Percentiles rank a stretch among this genome's conserved stretches.
Evolutionary conservation across 2,329 filamentous ascomycete genomes (phyloP).

Genomic region (Phialocephala subalpina): DNA sequence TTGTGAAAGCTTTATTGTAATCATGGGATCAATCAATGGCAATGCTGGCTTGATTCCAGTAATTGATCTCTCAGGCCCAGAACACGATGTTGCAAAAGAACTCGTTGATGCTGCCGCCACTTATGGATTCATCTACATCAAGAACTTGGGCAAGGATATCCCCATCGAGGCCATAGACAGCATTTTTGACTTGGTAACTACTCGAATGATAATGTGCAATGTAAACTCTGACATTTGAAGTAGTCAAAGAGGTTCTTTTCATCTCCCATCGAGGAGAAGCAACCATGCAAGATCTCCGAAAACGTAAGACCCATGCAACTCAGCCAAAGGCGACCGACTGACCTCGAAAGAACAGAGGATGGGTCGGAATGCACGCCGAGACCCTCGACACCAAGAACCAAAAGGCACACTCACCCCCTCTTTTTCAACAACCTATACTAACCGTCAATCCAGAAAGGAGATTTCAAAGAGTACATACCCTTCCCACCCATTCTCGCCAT

Average conservation of each 20-base stretch:
- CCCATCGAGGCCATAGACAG: conserved; percentile 69
- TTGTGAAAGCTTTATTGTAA: not conserved
- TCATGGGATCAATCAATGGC: conserved; percentile 24
- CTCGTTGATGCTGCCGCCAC: conserved; percentile 82
- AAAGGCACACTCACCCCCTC: conserved; percentile 58
- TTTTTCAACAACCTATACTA: conserved; percentile 12
- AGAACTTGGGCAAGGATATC: conserved; percentile 76
- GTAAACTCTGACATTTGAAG: conserved; percentile 16
- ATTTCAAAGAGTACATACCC: conserved; percentile 82
- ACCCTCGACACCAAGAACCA: conserved; percentile 86
- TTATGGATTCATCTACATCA: conserved; percentile 91
- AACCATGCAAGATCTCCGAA: conserved; percentile 75
- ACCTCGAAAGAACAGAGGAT: conserved; percentile 76
- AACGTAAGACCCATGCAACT: conserved; percentile 47
- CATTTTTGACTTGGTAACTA: conserved; percentile 75
- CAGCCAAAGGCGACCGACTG: not conserved
- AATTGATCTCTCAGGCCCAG: conserved; percentile 76
- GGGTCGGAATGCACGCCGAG: conserved; percentile 88
- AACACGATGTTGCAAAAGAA: conserved; percentile 67
- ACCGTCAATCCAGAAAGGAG: conserved; percentile 65
- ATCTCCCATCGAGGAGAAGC: conserved; percentile 75
- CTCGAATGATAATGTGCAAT: not conserved
- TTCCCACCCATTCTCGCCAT: not conserved
- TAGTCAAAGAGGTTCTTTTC: conserved; percentile 79
- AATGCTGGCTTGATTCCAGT: conserved; percentile 67